Conservation (phyloP, 2,329 filamentous ascomycete species). For the Colletotrichum tofieldiae region DNA sequence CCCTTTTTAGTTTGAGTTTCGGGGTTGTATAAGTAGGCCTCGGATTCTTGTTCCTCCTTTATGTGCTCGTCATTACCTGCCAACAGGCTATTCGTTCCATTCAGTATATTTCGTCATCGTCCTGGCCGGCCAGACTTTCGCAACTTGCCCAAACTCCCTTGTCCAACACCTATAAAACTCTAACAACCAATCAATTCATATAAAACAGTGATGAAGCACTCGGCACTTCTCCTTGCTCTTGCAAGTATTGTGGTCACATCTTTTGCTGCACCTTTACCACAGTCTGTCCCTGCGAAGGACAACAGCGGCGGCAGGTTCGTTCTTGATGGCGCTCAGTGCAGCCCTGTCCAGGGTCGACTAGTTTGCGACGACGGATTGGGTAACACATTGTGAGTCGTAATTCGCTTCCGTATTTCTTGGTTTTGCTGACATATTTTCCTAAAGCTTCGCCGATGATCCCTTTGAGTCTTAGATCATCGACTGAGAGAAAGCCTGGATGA, state of each 20-base stretch:
- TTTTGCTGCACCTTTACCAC: slow-evolving; percentile 5
- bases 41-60: background rate
- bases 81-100: slow-evolving; percentile 10
- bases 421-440: background rate
- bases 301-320: slow-evolving; percentile 23
- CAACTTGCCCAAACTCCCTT: background rate
- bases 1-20: slow-evolving; percentile 19
- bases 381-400: slow-evolving; percentile 25
- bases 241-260: background rate
- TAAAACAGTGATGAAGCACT: slow-evolving; percentile 16
- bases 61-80: background rate
- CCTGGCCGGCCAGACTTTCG: slow-evolving; percentile 29
- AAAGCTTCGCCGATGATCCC: background rate
- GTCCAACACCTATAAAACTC: background rate
- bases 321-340: slow-evolving; percentile 31
- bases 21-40: background rate
- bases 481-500: too few relatives aligned
- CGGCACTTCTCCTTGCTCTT: slow-evolving; percentile 10
- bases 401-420: too few relatives aligned
- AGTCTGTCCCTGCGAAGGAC: slow-evolving; percentile 28
- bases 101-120: background rate
- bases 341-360: slow-evolving; percentile 30
- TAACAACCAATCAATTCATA: background rate
- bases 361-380: slow-evolving; percentile 33
- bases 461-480: background rate